A percentile compares a stretch with the other conserved stretches of the same genome.
Evolutionary conservation across 2,329 filamentous ascomycete genomes (phyloP).

Genomic region (Trichoderma pleuroti): DNA sequence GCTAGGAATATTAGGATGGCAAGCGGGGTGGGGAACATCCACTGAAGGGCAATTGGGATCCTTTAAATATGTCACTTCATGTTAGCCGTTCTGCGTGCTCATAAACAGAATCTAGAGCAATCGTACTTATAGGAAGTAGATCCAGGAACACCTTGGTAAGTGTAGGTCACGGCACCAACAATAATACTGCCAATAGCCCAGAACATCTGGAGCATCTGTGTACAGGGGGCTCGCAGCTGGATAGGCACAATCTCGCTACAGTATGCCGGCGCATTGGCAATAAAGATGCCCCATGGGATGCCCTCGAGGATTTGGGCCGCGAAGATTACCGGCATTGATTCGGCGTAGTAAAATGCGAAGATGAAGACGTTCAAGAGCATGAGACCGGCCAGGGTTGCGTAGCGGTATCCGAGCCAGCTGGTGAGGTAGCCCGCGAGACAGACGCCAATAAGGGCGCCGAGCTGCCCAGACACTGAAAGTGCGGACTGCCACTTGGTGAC

Average conservation of each 20-base stretch:
- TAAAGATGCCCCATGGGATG: conserved; percentile 1
- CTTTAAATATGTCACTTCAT: neutral
- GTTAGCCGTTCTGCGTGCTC: neutral
- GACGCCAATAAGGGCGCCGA: conserved; percentile 2
- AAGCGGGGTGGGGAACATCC: neutral
- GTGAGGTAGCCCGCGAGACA: neutral
- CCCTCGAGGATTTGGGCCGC: conserved; percentile 2
- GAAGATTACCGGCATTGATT: neutral
- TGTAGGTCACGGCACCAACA: neutral
- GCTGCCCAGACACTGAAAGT: conserved; percentile 1
- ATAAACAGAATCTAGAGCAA: neutral
- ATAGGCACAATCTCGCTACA: conserved; percentile 1
- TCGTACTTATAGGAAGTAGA: neutral
- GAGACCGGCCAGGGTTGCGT: neutral
- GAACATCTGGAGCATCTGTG: conserved; percentile 1
- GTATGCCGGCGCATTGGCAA: conserved; percentile 1
- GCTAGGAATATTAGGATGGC: neutral
- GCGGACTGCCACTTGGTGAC: neutral
- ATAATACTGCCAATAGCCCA: conserved; percentile 2
- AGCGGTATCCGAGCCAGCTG: neutral
- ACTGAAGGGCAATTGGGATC: neutral
- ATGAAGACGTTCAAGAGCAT: conserved; percentile 3
- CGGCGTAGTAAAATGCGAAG: conserved; percentile 2
- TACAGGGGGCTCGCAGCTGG: neutral
- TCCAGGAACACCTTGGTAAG: neutral